Evolutionary conservation across 2,329 filamentous ascomycete species (phyloP).

Genomic region (Colletotrichum aenigma): DNA sequence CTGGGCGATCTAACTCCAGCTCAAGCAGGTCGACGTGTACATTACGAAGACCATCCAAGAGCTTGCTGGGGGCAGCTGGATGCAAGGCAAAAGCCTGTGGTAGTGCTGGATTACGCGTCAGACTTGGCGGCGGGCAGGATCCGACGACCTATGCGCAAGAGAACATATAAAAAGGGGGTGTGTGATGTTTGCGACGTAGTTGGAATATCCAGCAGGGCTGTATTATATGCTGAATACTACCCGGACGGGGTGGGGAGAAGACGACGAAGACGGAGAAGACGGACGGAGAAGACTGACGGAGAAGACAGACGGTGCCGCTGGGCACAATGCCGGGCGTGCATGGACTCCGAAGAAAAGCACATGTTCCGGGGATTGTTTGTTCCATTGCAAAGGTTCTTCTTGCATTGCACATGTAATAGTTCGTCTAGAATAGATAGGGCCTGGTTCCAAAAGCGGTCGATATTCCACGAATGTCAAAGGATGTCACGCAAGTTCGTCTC

Average conservation of each 20-base stretch:
- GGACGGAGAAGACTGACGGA: no score
- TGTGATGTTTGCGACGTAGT: not conserved
- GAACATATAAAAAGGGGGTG: no score
- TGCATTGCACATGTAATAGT: not conserved
- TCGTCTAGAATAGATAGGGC: conserved; percentile 1
- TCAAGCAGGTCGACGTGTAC: no score
- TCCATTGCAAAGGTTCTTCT: not conserved
- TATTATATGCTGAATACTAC: not conserved
- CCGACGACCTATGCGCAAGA: no score
- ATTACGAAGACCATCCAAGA: no score
- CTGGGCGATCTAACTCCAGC: no score
- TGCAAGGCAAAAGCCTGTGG: no score
- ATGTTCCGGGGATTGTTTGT: not conserved
- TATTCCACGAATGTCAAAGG: conserved; percentile 16
- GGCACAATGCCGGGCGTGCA: not conserved
- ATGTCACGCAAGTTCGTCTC: not conserved
- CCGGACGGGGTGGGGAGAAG: not conserved
- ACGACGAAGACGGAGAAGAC: no score
- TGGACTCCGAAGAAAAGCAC: not conserved
- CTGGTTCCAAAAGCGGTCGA: conserved; percentile 13
- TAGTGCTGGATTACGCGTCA: no score
- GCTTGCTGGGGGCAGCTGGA: accelerated
- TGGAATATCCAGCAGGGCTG: not conserved
- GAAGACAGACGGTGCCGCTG: not conserved
- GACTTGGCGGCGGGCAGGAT: no score